These are phyloP conservation scores for Cucumis sativus DNA, from an alignment of 306 rosid species.

Conservation along the genomic window DNA sequence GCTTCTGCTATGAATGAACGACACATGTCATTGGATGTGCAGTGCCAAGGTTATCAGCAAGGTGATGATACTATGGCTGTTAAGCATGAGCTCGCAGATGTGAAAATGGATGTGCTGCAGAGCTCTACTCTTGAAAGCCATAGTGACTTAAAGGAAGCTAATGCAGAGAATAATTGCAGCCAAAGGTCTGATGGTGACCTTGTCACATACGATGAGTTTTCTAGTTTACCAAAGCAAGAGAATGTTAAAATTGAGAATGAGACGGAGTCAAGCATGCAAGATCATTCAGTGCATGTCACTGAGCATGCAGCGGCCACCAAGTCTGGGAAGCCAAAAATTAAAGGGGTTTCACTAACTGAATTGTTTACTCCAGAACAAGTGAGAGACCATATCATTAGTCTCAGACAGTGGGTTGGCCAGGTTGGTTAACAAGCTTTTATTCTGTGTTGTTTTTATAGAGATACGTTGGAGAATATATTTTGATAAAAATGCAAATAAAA, in stretches of 20 bases:
- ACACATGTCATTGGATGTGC: conserved; percentile 33
- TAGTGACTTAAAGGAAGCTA: conserved; percentile 41
- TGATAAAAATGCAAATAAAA: too few relatives aligned
- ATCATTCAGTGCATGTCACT: conserved; percentile 27
- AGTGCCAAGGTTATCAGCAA: conserved; percentile 34
- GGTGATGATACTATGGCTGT: conserved; percentile 30
- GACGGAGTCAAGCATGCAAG: conserved; percentile 47
- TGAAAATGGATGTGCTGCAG: conserved; percentile 43
- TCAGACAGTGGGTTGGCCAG: conserved; percentile 98
- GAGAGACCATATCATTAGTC: conserved; percentile 70
- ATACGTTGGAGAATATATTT: background rate
- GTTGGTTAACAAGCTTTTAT: conserved; percentile 31
- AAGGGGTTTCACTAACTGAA: conserved; percentile 87
- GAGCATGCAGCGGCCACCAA: conserved; percentile 63
- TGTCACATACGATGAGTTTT: conserved; percentile 31
- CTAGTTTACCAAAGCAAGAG: conserved; percentile 44
- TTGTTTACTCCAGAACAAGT: conserved; percentile 94
- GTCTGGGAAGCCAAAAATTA: conserved; percentile 93
- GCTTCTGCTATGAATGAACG: conserved; percentile 35
- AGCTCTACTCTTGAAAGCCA: conserved; percentile 28
- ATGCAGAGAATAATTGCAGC: conserved; percentile 23
- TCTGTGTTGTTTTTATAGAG: background rate
- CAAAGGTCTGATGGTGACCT: conserved; percentile 33
- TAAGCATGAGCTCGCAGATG: conserved; percentile 48
- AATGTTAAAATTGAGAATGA: conserved; percentile 58